Base-by-base conservation (phyloP, 2,329 filamentous ascomycete species). In the Ustulina deusta region DNA sequence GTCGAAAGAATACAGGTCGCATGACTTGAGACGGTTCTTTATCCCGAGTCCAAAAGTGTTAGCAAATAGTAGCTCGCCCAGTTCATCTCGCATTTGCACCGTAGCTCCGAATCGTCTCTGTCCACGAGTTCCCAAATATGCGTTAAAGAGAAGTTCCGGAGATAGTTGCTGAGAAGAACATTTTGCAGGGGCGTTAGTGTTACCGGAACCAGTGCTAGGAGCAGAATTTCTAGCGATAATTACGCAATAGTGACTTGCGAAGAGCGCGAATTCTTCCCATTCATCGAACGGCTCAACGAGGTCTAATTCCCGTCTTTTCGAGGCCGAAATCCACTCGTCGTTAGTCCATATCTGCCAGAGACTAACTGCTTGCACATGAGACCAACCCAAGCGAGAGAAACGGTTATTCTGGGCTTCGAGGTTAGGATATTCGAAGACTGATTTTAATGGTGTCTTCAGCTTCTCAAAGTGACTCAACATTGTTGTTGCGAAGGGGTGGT, bases 231-330 rank as follows among this genome's bases (percentile, higher is more conserved):
- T 85, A 15, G 93, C 93, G 58, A 89, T 83, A 9, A 97, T 83
- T 49, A 97, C 81, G 73, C 94, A 92, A 79, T 97, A 97, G 79
- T 97, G 94, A 38, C 90, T 89, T 1, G 88, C 89, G 78, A 97
- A 97, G 0, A 97, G 83, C 2, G 91, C 90, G 76, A 97, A 94
- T 75, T 97, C 95, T 79, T 98, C 95, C 93, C 93, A 97, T 79
- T 97, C 94, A 78, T 98, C 95, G 76, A 98, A 97, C 0, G 91
- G 89, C 75, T 97, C 95, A 17, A 94, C 79, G 0, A 81, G 76
- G 73, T 97, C 91, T 15, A 97, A 80, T 11, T 81, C 81, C 40
- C 77, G 81, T 70, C 93, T 86, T 69, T 93, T 85, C 0, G 84
- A 79, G 0, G 84, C 75, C 6, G 83, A 83, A 22, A 97, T 80